These are phyloP conservation scores for Starmerella etchellsii DNA, from an alignment of 805 yeast species.

Conservation along the genomic window DNA sequence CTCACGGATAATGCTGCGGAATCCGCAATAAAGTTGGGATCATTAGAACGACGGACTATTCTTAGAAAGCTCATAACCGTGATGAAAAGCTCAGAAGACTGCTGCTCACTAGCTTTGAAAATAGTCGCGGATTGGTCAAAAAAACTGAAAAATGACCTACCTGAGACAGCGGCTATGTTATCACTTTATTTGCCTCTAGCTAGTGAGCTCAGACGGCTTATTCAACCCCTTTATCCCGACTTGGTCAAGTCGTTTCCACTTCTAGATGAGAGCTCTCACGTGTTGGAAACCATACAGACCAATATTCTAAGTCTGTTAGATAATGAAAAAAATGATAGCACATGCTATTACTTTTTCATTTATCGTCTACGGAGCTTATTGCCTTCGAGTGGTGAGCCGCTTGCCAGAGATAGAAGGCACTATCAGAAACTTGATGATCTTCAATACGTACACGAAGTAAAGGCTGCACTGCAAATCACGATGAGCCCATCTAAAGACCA, in stretches of 20 bases:
- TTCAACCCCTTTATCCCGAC: background rate
- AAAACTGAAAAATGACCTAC: background rate
- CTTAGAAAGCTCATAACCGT: background rate
- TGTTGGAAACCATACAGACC: slow-evolving; percentile 1
- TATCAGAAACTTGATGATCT: background rate
- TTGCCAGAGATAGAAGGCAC: background rate
- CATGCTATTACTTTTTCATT: slow-evolving; percentile 11
- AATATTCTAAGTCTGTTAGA: background rate
- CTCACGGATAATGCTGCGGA: background rate
- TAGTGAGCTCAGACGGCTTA: background rate
- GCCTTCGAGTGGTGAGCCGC: background rate
- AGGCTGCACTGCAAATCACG: background rate
- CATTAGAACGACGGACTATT: background rate
- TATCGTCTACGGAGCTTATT: slow-evolving; percentile 10
- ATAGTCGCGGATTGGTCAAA: background rate
- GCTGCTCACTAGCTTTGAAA: background rate
- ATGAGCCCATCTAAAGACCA: background rate
- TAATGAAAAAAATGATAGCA: background rate
- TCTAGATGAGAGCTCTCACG: background rate
- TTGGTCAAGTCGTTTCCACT: background rate
- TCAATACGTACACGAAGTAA: background rate
- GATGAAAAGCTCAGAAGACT: background rate
- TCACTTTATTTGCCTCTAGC: background rate
- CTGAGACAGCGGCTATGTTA: background rate
- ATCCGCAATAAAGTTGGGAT: background rate